A percentile compares a stretch with the other conserved stretches of the same genome.
These are phyloP conservation scores for Schizothecium vesticola DNA, from an alignment of 495 filamentous ascomycete species.

Conservation along the genomic window DNA sequence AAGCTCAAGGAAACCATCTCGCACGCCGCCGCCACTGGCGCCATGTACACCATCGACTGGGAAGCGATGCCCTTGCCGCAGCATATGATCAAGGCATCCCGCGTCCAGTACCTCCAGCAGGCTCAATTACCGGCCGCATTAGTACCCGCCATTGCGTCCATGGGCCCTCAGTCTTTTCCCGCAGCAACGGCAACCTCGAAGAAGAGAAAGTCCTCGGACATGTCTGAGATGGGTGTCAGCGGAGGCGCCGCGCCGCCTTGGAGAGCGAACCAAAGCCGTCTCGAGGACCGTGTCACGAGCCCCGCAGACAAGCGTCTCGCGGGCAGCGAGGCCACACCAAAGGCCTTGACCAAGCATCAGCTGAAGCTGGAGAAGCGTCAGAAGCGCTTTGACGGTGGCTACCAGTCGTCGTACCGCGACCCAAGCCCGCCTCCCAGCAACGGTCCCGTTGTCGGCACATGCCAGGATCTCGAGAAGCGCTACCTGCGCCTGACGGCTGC, in stretches of 20 bases:
- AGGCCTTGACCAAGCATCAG: conserved; percentile 74
- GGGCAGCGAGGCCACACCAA: conserved; percentile 38
- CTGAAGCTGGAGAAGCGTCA: conserved; percentile 82
- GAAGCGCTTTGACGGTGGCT: conserved; percentile 73
- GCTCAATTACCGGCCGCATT: not conserved
- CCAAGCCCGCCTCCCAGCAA: conserved; percentile 54
- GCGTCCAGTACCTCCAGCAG: conserved; percentile 18
- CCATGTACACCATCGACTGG: conserved; percentile 74
- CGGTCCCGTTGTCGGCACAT: conserved; percentile 83
- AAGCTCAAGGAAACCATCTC: conserved; percentile 85
- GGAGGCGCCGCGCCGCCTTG: conserved; percentile 53
- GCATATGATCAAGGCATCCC: conserved; percentile 65
- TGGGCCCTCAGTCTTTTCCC: not conserved
- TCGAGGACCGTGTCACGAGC: conserved; percentile 75
- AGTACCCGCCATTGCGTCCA: not conserved
- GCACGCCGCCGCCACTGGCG: conserved; percentile 62
- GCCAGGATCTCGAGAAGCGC: conserved; percentile 80
- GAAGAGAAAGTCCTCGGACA: conserved; percentile 79
- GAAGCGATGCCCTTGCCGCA: conserved; percentile 79
- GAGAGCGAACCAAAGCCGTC: conserved; percentile 61
- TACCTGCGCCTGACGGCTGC: conserved; percentile 91
- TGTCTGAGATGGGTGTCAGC: conserved; percentile 37
- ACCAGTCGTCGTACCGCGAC: conserved; percentile 56
- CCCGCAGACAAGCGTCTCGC: conserved; percentile 52
- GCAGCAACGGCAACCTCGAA: conserved; percentile 31